phyloP scores from a whole-genome alignment of 768 basidiomycete species.

The Mycena albidolilacea region DNA sequence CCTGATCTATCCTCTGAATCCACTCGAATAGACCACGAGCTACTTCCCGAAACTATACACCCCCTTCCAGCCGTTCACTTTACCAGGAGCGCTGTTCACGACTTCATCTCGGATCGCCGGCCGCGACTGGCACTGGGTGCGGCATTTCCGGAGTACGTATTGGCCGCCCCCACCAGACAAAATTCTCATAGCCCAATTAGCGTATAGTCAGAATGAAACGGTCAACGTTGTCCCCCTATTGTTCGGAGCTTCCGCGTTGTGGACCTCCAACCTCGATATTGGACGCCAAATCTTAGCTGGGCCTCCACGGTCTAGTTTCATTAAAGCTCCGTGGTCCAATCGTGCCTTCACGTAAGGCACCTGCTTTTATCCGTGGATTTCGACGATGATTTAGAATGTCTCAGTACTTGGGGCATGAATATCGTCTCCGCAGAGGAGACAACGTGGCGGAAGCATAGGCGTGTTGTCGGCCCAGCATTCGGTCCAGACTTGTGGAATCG shows the following conservation, averaged over 20 bases:
- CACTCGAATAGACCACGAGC: background rate
- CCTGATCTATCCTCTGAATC: background rate
- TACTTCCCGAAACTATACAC: conserved; percentile 46
- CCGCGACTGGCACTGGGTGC: conserved; percentile 44
- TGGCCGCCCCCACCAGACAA: background rate
- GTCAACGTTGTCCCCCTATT: conserved; percentile 47
- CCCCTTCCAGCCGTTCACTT: conserved; percentile 46
- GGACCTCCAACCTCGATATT: conserved; percentile 63
- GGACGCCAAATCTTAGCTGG: conserved; percentile 61
- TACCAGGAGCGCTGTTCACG: conserved; percentile 46
- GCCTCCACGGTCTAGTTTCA: conserved; percentile 55
- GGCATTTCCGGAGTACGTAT: conserved; percentile 43
- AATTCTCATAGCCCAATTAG: background rate
- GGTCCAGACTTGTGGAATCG: conserved; percentile 42
- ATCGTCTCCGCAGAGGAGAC: conserved; percentile 48
- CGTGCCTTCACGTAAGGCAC: conserved; percentile 49
- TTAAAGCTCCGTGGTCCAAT: conserved; percentile 56
- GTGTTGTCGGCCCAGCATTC: conserved; percentile 52
- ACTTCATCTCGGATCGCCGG: conserved; percentile 48
- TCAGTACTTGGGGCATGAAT: conserved; percentile 51
- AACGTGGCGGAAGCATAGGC: conserved; percentile 52
- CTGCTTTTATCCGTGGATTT: too few relatives aligned
- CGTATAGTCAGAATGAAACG: conserved; percentile 42
- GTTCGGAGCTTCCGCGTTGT: conserved; percentile 53
- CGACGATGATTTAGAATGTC: background rate